Percentiles rank a stretch among this genome's conserved stretches.
Evolutionary conservation across 805 yeast species (phyloP).

Genomic region (Sugiyamaella qingdaonensis): DNA sequence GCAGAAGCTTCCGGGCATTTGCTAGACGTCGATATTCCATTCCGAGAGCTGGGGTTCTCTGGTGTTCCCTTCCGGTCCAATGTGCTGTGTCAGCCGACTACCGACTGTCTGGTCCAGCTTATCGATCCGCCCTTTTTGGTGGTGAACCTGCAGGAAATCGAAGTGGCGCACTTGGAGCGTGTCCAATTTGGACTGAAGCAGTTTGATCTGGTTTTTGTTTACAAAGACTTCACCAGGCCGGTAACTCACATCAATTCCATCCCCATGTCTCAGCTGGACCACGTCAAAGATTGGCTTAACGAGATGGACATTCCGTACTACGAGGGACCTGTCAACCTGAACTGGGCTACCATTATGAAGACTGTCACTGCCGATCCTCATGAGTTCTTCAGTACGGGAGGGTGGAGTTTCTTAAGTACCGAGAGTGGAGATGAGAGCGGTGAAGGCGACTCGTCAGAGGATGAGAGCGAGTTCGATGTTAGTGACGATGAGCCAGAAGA

Average conservation of each 20-base stretch:
- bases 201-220: conserved; percentile 94
- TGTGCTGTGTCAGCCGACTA: conserved; percentile 92
- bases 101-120: conserved; percentile 92
- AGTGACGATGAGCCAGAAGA: conserved; percentile 61
- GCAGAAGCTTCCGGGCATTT: conserved; percentile 82
- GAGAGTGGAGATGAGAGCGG: conserved; percentile 75
- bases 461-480: conserved; percentile 61
- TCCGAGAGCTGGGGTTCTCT: conserved; percentile 91
- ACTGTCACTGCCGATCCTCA: conserved; percentile 89
- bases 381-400: conserved; percentile 90
- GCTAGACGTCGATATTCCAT: conserved; percentile 87
- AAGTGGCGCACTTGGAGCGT: conserved; percentile 92
- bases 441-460: conserved; percentile 63
- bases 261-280: conserved; percentile 88
- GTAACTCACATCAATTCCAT: conserved; percentile 92
- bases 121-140: conserved; percentile 94
- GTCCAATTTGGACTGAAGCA: conserved; percentile 95
- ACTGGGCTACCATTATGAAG: conserved; percentile 95
- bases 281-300: conserved; percentile 94
- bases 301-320: conserved; percentile 94
- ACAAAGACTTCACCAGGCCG: conserved; percentile 82
- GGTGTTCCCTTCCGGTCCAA: conserved; percentile 97
- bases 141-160: conserved; percentile 85
- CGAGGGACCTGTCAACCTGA: conserved; percentile 92
- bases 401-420: conserved; percentile 91